A percentile compares a stretch with the other conserved stretches of the same genome.
Conservation (phyloP, 495 filamentous ascomycete species). For the Astrothelium subdiscretum region DNA sequence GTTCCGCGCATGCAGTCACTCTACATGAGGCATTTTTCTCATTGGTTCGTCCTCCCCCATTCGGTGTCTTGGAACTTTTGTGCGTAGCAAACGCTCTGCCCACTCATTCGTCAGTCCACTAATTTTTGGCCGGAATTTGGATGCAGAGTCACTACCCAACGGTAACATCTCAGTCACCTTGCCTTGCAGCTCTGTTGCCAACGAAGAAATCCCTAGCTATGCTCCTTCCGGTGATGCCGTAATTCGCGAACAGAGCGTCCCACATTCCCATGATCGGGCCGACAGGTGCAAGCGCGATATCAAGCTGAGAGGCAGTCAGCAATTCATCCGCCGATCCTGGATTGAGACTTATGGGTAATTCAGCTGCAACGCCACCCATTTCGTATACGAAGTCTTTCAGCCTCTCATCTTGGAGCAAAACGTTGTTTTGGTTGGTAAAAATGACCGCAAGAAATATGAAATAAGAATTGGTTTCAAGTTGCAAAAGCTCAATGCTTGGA, state of each 20-base stretch:
- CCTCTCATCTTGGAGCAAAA: background rate
- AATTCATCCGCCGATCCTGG: background rate
- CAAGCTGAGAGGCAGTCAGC: background rate
- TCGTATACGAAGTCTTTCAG: background rate
- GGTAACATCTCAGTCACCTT: background rate
- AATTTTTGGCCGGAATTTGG: no score
- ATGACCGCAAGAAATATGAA: background rate
- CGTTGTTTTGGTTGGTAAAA: background rate
- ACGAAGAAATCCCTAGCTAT: background rate
- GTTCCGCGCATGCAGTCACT: no score
- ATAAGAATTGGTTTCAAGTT: background rate
- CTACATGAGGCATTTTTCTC: no score
- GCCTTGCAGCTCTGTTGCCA: background rate
- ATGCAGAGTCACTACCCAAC: background rate
- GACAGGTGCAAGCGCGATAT: background rate
- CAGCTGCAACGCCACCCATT: background rate
- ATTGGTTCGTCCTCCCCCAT: no score
- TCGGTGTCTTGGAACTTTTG: no score
- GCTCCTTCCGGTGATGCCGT: background rate
- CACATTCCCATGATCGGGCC: background rate
- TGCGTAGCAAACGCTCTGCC: no score
- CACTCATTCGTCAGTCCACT: no score
- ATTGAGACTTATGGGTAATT: background rate
- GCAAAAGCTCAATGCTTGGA: background rate
- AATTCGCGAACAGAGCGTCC: background rate